These are phyloP conservation scores for Cicer yamashitae DNA, from an alignment of 306 rosid genomes.

Conservation along the genomic window DNA sequence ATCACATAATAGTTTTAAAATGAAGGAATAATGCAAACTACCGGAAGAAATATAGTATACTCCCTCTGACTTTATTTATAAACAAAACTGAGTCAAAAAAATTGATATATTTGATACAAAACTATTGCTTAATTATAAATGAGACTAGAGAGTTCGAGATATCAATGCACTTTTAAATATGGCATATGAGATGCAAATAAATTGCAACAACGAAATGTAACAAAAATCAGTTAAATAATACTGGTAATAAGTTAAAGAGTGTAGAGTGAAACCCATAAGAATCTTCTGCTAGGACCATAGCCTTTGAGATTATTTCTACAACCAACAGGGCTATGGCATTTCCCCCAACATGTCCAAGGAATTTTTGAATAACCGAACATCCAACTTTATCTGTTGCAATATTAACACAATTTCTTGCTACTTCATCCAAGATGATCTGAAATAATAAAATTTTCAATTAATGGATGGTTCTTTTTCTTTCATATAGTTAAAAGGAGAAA, in stretches of 20 bases:
- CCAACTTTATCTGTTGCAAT: slow-evolving; percentile 49
- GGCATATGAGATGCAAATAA: too few relatives aligned
- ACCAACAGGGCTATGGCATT: background rate
- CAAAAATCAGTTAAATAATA: background rate
- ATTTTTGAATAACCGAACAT: slow-evolving; percentile 44
- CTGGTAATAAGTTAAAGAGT: background rate
- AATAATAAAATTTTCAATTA: slow-evolving; percentile 25
- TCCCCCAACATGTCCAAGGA: background rate
- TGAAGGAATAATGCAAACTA: background rate
- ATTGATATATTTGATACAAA: too few relatives aligned
- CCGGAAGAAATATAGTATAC: too few relatives aligned
- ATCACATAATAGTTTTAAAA: background rate
- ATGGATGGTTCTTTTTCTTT: too few relatives aligned
- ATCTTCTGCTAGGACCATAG: slow-evolving; percentile 44
- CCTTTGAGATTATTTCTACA: slow-evolving; percentile 3
- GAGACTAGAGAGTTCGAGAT: too few relatives aligned
- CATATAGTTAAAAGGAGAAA: too few relatives aligned
- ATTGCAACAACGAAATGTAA: too few relatives aligned
- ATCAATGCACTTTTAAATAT: too few relatives aligned
- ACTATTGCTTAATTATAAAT: too few relatives aligned
- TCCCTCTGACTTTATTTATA: too few relatives aligned
- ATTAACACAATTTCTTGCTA: slow-evolving; percentile 32
- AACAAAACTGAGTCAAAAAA: too few relatives aligned
- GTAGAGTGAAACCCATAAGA: slow-evolving; percentile 51
- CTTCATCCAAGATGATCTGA: slow-evolving; percentile 46